Conservation (phyloP, 345 rosid genomes). For the Stellera chamaejasme region DNA sequence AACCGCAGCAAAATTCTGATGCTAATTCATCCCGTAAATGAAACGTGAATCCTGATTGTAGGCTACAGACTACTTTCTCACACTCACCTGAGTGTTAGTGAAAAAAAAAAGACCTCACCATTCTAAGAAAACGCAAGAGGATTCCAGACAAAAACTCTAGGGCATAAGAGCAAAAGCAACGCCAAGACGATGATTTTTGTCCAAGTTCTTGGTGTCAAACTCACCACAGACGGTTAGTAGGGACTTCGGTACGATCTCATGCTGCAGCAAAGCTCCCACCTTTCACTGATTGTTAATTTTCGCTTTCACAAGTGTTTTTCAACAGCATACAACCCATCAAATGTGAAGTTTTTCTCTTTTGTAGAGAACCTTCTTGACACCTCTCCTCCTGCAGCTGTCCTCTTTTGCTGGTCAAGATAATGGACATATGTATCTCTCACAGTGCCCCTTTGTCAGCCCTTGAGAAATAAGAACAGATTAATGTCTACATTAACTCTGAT, state of each 20-base stretch:
- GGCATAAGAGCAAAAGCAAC: constrained; percentile 76
- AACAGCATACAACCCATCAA: constrained; percentile 66
- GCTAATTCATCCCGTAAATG: too few relatives aligned
- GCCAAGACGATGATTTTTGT: constrained; percentile 76
- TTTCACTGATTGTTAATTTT: constrained; percentile 80
- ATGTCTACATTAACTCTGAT: neutral
- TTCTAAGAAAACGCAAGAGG: constrained; percentile 12
- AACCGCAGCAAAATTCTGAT: too few relatives aligned
- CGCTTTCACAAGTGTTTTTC: constrained; percentile 76
- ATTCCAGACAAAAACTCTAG: constrained; percentile 16
- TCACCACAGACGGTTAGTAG: constrained; percentile 71
- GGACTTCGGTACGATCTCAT: constrained; percentile 74
- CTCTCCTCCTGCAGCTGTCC: constrained; percentile 63
- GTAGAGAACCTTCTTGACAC: constrained; percentile 73
- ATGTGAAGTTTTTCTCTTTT: constrained; percentile 75
- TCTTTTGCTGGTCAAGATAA: constrained; percentile 56
- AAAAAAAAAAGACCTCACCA: constrained; percentile 6
- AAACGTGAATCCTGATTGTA: neutral
- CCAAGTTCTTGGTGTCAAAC: constrained; percentile 76
- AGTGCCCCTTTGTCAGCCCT: constrained; percentile 95
- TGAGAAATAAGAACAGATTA: neutral
- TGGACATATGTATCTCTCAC: constrained; percentile 74
- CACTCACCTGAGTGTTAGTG: constrained; percentile 23
- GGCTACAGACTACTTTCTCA: constrained; percentile 24
- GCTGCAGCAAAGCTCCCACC: constrained; percentile 79